Evolutionary conservation across 2,329 filamentous ascomycete genomes (phyloP), one percentile per base, ranked within the genome.

Genomic region (Fusarium odoratissimum): DNA sequence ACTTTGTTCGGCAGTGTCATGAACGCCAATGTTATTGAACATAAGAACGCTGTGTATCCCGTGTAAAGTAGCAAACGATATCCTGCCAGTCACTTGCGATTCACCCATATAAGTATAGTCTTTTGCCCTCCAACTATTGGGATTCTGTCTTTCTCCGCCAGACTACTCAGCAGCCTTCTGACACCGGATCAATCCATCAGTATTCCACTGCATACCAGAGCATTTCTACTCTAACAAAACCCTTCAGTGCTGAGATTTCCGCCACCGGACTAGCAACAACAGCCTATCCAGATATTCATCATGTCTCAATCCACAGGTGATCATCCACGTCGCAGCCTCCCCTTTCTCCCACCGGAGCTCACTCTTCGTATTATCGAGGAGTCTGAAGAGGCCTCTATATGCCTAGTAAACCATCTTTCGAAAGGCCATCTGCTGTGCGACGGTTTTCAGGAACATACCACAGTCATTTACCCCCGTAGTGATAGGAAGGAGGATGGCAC

Each of bases 51-150:
- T 37, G 13, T 10, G 8, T 3, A 8, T 37, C 2, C 9, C 14
- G 13, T 9, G 13, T 21, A 14, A 28, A 16, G 2, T 21, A 5
- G 6, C 0, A 12, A 37, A 23, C 46, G 5, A 10, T 5, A n/a
- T 37, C 4, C 14, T 11, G 9, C 23, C 0, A 9, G 12, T n/a
- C 5, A 2, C 2, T 4, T n/a, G 8, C 11, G 25, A 28, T 12
- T 13, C 6, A 5, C 7, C 4, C 23, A 7, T 28, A 52, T 21
- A 38, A 38, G 21, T 21, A 38, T 8, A 21, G 19, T 5, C 33
- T 13, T 52, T 7, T 16, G 13, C 4, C 7, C 33, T 1, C 3
- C 23, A 28, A 38, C 7, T 21, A 5, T 38, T 12, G 5, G 9
- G 21, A 52, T 12, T 16, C 2, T 6, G 8, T 12, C 23, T n/a